A percentile compares a stretch with the other conserved stretches of the same genome.
Evolutionary conservation across 2,329 filamentous ascomycete genomes (phyloP).

Genomic region (Dissoconium aciculare): DNA sequence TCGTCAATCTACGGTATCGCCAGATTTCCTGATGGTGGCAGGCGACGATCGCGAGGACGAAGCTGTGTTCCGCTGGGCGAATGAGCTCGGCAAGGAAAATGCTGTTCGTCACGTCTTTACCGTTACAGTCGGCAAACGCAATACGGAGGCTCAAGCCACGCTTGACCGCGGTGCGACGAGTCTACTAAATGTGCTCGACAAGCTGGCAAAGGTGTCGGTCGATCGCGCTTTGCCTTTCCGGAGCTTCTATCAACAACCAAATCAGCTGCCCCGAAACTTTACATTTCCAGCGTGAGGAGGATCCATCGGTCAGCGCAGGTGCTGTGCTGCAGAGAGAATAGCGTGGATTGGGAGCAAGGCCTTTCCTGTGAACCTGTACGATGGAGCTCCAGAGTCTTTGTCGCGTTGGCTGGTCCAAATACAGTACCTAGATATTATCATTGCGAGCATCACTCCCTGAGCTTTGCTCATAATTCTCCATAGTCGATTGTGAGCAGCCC

Average conservation of each 20-base stretch:
- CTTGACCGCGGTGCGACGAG: slow-evolving; percentile 85
- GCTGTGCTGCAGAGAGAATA: no score
- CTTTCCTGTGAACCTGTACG: no score
- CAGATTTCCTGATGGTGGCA: slow-evolving; percentile 79
- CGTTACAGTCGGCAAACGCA: slow-evolving; percentile 72
- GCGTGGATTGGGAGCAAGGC: no score
- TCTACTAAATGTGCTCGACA: slow-evolving; percentile 27
- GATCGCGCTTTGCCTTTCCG: slow-evolving; percentile 6
- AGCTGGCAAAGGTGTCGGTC: slow-evolving; percentile 20
- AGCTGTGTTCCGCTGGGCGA: slow-evolving; percentile 88
- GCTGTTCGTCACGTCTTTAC: slow-evolving; percentile 51
- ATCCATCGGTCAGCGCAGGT: no score
- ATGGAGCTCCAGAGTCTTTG: no score
- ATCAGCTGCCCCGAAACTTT: slow-evolving; percentile 10
- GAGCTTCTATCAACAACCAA: not conserved
- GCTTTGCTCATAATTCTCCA: no score
- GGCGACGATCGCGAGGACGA: slow-evolving; percentile 91
- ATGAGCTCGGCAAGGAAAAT: slow-evolving; percentile 48
- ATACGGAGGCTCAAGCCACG: slow-evolving; percentile 74
- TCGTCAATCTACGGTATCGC: slow-evolving; percentile 25
- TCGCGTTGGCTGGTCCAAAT: no score
- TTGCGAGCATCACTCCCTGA: no score
- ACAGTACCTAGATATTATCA: no score
- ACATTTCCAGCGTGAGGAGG: slow-evolving; percentile 13
- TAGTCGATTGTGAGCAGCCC: no score